Conservation (phyloP, 768 basidiomycete species). For the Kwoniella pini region DNA sequence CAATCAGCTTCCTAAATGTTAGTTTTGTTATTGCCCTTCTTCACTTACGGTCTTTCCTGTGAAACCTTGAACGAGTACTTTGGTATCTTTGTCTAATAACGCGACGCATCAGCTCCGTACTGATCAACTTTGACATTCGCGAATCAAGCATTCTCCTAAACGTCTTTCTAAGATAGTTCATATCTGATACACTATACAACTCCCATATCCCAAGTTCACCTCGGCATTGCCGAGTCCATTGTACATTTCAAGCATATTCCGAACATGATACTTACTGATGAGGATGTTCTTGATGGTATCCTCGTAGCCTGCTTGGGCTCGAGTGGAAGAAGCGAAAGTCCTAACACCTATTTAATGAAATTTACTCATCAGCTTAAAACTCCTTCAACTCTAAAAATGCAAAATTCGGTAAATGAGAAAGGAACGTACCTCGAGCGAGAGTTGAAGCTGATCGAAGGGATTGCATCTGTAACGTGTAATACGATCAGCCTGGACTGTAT, state of each 20-base stretch:
- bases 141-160: not conserved
- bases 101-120: not conserved
- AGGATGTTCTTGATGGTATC: conserved; percentile 88
- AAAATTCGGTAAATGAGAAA: not conserved
- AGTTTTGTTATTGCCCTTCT: too few relatives aligned
- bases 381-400: not conserved
- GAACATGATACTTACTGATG: conserved; percentile 58
- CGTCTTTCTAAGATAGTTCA: too few relatives aligned
- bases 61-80: conserved; percentile 76
- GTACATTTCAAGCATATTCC: not conserved
- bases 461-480: conserved; percentile 18
- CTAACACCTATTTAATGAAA: conserved; percentile 54
- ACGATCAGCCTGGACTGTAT: not conserved
- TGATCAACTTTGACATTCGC: too few relatives aligned
- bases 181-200: too few relatives aligned
- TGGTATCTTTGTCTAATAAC: conserved; percentile 76
- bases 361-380: too few relatives aligned
- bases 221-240: conserved; percentile 6
- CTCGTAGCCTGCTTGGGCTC: conserved; percentile 73
- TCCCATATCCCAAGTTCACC: not conserved
- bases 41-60: conserved; percentile 87
- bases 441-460: conserved; percentile 40
- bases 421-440: conserved; percentile 27
- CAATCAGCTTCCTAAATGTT: not conserved
- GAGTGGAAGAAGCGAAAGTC: conserved; percentile 73